Percentiles rank a stretch among this genome's conserved stretches.
These are phyloP conservation scores for Vicia faba DNA, from an alignment of 306 rosid species.

Conservation along the genomic window DNA sequence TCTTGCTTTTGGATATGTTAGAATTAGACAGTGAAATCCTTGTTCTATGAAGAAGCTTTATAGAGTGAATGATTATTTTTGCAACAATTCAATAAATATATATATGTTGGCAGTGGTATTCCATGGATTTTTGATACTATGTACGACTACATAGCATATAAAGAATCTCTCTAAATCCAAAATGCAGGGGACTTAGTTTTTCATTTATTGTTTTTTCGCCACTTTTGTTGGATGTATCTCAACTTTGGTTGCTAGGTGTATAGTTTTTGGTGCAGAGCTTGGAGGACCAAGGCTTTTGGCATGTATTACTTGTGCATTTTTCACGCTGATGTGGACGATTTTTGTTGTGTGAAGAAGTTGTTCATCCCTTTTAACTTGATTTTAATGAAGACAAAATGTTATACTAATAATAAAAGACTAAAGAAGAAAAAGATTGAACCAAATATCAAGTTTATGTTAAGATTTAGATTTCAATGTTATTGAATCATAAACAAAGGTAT, in stretches of 20 bases:
- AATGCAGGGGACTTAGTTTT: slow-evolving; percentile 84
- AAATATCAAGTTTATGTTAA: too few relatives aligned
- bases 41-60: slow-evolving; percentile 5
- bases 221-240: slow-evolving; percentile 79
- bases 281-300: slow-evolving; percentile 98
- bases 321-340: slow-evolving; percentile 79
- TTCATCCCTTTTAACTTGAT: too few relatives aligned
- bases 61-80: slow-evolving; percentile 32
- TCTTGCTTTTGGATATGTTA: slow-evolving; percentile 17
- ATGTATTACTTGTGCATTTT: slow-evolving; percentile 65
- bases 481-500: too few relatives aligned
- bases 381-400: too few relatives aligned
- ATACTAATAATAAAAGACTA: too few relatives aligned
- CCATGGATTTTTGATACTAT: slow-evolving; percentile 88
- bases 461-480: too few relatives aligned
- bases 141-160: slow-evolving; percentile 70
- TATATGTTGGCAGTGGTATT: slow-evolving; percentile 90
- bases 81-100: slow-evolving; percentile 91
- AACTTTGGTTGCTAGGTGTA: slow-evolving; percentile 76
- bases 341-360: too few relatives aligned
- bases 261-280: slow-evolving; percentile 81
- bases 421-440: too few relatives aligned
- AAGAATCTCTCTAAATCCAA: slow-evolving; percentile 70
- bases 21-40: slow-evolving; percentile 22
- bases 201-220: slow-evolving; percentile 70